Evolutionary conservation across 108 stramenopile species (phyloP).

Genomic region (Poteriospumella lacustris): DNA sequence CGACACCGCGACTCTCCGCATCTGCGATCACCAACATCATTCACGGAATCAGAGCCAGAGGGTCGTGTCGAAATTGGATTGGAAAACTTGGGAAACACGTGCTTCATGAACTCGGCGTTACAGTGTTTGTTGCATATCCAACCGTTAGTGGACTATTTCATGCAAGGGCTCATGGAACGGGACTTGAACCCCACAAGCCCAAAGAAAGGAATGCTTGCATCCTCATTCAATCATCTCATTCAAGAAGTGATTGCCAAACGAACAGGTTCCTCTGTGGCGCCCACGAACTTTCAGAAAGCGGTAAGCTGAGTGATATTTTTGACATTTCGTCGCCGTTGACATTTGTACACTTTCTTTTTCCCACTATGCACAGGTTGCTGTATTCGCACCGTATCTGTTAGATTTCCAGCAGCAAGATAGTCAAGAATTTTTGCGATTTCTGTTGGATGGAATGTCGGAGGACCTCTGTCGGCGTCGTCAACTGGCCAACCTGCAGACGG

Average conservation of each 20-base stretch:
- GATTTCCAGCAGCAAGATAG: constrained; percentile 29
- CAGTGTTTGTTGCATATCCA: constrained; percentile 47
- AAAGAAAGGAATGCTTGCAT: constrained; percentile 15
- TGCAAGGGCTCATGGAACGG: neutral
- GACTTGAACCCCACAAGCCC: constrained; percentile 1
- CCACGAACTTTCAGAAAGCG: neutral
- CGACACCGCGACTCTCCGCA: no score
- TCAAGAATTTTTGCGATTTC: constrained; percentile 42
- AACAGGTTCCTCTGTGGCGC: neutral
- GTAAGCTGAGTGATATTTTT: no score
- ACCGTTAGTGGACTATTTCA: constrained; percentile 39
- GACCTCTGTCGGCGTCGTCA: constrained; percentile 34
- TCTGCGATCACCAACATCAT: no score
- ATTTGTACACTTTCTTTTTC: neutral
- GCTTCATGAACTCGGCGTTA: constrained; percentile 54
- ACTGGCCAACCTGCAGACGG: no score
- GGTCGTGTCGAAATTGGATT: constrained; percentile 33
- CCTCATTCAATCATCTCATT: constrained; percentile 15
- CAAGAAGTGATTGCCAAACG: neutral
- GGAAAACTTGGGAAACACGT: constrained; percentile 53
- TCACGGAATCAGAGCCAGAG: no score
- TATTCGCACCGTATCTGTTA: constrained; percentile 17
- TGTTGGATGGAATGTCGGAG: constrained; percentile 44
- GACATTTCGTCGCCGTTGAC: no score
- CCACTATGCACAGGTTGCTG: neutral